phyloP scores from a whole-genome alignment of 2,329 filamentous ascomycete species.

The Xylaria sp. region DNA sequence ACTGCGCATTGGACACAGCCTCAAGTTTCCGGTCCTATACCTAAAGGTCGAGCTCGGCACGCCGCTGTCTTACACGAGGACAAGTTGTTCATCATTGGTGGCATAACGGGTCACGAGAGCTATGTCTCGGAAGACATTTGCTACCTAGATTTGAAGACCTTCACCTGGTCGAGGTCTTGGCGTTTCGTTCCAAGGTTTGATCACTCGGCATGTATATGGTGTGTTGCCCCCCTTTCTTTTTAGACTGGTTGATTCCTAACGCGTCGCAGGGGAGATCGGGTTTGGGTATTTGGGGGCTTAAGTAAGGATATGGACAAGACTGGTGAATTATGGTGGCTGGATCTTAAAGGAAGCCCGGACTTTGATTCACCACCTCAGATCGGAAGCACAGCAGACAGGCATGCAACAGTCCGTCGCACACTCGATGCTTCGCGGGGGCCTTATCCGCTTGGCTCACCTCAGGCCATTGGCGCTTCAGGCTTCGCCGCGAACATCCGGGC shows the following conservation, averaged over 20 bases:
- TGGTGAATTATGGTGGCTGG: slow-evolving; percentile 96
- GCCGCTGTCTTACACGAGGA: slow-evolving; percentile 94
- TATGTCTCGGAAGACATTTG: slow-evolving; percentile 94
- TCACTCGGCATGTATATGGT: slow-evolving; percentile 91
- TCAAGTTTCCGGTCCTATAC: slow-evolving; percentile 79
- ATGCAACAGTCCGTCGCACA: slow-evolving; percentile 44
- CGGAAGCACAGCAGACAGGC: slow-evolving; percentile 52
- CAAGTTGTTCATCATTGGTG: slow-evolving; percentile 92
- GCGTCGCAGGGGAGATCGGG: slow-evolving; percentile 64
- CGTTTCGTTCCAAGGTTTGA: slow-evolving; percentile 94
- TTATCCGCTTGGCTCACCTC: slow-evolving; percentile 52
- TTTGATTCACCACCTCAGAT: slow-evolving; percentile 71
- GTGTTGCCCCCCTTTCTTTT: slow-evolving; percentile 7
- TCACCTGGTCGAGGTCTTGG: slow-evolving; percentile 96
- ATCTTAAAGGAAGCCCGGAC: slow-evolving; percentile 86
- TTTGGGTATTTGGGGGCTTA: slow-evolving; percentile 96
- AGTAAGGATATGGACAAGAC: slow-evolving; percentile 97
- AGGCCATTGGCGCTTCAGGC: slow-evolving; percentile 61
- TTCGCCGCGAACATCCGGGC: slow-evolving; percentile 71
- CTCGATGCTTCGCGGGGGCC: slow-evolving; percentile 55
- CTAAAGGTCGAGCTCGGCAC: slow-evolving; percentile 88
- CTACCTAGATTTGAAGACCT: slow-evolving; percentile 95
- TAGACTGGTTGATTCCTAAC: slow-evolving; percentile 21
- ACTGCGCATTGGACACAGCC: slow-evolving; percentile 96
- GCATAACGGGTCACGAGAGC: slow-evolving; percentile 92